A percentile compares a stretch with the other conserved stretches of the same genome.
Conservation (phyloP, 192 early-diverging fungal species). For the Powellomyces hirtus region DNA sequence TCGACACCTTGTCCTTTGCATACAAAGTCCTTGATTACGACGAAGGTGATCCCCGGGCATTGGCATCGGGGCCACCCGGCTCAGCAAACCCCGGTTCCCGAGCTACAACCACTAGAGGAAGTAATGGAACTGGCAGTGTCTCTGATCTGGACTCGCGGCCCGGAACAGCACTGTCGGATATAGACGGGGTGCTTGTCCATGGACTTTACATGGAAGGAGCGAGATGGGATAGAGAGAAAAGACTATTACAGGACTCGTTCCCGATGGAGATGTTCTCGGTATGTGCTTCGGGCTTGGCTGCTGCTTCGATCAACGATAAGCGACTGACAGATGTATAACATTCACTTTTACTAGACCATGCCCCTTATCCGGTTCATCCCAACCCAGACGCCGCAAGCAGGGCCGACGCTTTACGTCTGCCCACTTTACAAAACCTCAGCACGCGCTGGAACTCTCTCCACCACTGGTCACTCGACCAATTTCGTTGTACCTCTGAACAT, state of each 20-base stretch:
- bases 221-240: constrained; percentile 53
- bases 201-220: constrained; percentile 62
- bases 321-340: neutral
- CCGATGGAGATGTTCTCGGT: constrained; percentile 70
- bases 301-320: neutral
- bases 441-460: constrained; percentile 58
- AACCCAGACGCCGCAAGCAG: constrained; percentile 36
- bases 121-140: too few relatives aligned
- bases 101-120: neutral
- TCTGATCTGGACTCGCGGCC: constrained; percentile 4
- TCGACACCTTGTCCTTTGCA: constrained; percentile 52
- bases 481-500: constrained; percentile 55
- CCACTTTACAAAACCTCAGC: constrained; percentile 65
- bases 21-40: constrained; percentile 50
- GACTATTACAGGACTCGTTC: constrained; percentile 56
- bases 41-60: constrained; percentile 36
- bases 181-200: constrained; percentile 56
- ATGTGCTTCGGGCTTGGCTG: neutral
- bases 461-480: constrained; percentile 64
- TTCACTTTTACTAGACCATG: constrained; percentile 41
- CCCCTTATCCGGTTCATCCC: constrained; percentile 59
- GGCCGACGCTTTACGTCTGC: constrained; percentile 40
- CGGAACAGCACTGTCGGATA: constrained; percentile 7
- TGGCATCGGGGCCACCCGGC: neutral
- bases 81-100: neutral